Evolutionary conservation across 2,329 filamentous ascomycete species (phyloP), one percentile per base, ranked within the genome.

Genomic region (Colletotrichum lupini): DNA sequence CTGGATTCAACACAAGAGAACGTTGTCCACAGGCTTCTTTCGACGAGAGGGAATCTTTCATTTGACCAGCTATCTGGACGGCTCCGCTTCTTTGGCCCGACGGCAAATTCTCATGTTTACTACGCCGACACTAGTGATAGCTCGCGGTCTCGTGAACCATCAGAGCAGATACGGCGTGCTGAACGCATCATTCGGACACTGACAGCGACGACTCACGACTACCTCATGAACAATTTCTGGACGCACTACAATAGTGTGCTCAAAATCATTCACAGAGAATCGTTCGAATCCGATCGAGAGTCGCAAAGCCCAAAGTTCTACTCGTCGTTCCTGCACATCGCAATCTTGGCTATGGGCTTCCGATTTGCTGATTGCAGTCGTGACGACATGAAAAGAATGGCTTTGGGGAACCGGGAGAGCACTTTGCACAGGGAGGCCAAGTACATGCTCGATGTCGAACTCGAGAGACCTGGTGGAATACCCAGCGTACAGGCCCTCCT

Each of bases 381-480:
- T 35, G 82, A 84, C 2, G 88, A 89, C 73, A 85, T 89, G 70
- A 83, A 83, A 73, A 83, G 81, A 66, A 84, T 89, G 26, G 80
- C 83, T 1, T 68, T 88, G 1, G 84, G 83, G 4, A 82, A 81
- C 46, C 82, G 85, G 75, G 87, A 89, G 77, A 89, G 87, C 75
- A 87, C 85, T 0, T 79, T 90, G 24, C 87, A 89, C 72, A 78
- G 85, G 35, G 88, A 89, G 77, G 86, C 87, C 62, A 89, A 88
- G 76, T 84, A 85, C 59, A 87, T 89, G 86, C 79, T 89, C 24
- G 86, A 89, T 71, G 83, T 83, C 68, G 87, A 89, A 76, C 79
- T 90, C 46, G 87, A 89, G 76, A 79, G 84, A 5, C 86, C 87
- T 1, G 87, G 86, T 14, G 87, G 87, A 0, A 85, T 89, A 35